Percentiles rank a stretch among this genome's conserved stretches.
Evolutionary conservation across 768 basidiomycete species (phyloP).

Genomic region (Sarcodon aspratus): DNA sequence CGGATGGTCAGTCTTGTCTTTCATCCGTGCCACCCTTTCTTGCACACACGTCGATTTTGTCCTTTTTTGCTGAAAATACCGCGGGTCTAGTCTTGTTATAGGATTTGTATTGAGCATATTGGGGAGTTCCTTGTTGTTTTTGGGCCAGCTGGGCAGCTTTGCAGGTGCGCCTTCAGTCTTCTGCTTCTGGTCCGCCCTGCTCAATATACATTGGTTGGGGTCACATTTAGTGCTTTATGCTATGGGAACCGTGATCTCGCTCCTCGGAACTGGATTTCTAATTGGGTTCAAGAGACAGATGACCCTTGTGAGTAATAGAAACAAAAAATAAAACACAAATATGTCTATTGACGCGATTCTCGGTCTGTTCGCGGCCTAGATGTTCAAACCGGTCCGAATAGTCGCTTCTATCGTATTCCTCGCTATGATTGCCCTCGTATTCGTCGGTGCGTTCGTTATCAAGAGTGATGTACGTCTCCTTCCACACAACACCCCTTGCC

Average conservation of each 20-base stretch:
- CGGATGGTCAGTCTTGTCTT: slow-evolving; percentile 47
- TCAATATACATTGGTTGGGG: not conserved
- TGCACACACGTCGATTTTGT: not conserved
- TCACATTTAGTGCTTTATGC: slow-evolving; percentile 58
- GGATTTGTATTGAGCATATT: slow-evolving; percentile 78
- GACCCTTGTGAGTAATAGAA: slow-evolving; percentile 46
- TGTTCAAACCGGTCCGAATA: slow-evolving; percentile 91
- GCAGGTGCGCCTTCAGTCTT: slow-evolving; percentile 30
- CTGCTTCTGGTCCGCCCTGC: slow-evolving; percentile 1
- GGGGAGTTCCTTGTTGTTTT: slow-evolving; percentile 66
- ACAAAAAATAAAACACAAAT: not conserved
- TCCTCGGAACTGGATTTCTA: slow-evolving; percentile 85
- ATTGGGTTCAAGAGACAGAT: slow-evolving; percentile 80
- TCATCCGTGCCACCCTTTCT: not conserved
- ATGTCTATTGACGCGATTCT: not conserved
- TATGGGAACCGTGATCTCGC: slow-evolving; percentile 70
- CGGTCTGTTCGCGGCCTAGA: slow-evolving; percentile 29
- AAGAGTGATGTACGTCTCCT: slow-evolving; percentile 41
- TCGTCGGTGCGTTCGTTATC: slow-evolving; percentile 78
- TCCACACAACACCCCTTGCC: not conserved
- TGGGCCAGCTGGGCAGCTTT: slow-evolving; percentile 59
- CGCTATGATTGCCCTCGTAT: slow-evolving; percentile 69
- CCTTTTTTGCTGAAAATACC: not conserved
- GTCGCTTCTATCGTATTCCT: slow-evolving; percentile 73
- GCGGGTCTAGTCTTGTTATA: slow-evolving; percentile 40